Evolutionary conservation across 805 yeast genomes (phyloP).

Genomic region (Starmerella gropengiesseri): DNA sequence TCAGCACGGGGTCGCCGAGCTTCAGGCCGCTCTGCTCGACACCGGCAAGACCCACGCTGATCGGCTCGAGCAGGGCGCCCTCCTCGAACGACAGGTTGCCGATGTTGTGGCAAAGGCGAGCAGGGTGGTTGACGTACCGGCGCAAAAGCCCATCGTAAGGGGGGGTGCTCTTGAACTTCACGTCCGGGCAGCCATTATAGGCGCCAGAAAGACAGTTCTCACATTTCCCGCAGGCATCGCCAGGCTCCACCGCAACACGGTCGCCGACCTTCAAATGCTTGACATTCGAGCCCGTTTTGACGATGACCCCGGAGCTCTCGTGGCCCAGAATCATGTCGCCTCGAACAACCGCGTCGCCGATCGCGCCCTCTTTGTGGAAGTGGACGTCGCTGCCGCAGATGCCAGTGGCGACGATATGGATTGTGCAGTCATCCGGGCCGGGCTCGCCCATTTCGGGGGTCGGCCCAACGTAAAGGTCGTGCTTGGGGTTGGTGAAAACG

Average conservation of each 20-base stretch:
- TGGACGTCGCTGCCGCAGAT: constrained; percentile 70
- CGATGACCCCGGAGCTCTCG: constrained; percentile 43
- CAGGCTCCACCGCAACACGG: constrained; percentile 38
- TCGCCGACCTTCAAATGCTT: constrained; percentile 39
- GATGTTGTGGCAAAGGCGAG: constrained; percentile 31
- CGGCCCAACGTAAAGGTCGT: constrained; percentile 27
- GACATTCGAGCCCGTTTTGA: constrained; percentile 42
- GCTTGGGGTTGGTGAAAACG: constrained; percentile 29
- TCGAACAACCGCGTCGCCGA: constrained; percentile 44
- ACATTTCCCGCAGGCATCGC: constrained; percentile 38
- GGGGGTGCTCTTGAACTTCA: constrained; percentile 32
- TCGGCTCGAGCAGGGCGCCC: constrained; percentile 48
- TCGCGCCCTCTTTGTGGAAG: constrained; percentile 54
- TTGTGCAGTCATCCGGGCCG: constrained; percentile 36
- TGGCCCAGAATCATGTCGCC: constrained; percentile 56
- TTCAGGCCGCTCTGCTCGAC: constrained; percentile 38
- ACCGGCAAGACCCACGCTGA: constrained; percentile 45
- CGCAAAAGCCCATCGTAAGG: constrained; percentile 31
- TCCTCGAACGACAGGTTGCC: constrained; percentile 38
- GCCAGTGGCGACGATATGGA: constrained; percentile 55
- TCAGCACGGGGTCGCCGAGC: constrained; percentile 40
- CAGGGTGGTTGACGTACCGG: constrained; percentile 32
- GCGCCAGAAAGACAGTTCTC: constrained; percentile 30
- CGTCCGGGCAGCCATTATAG: constrained; percentile 32
- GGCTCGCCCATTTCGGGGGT: constrained; percentile 22